Evolutionary conservation across 495 filamentous ascomycete genomes (phyloP), one percentile per base, ranked within the genome.

Genomic region (Penicillium lagena): DNA sequence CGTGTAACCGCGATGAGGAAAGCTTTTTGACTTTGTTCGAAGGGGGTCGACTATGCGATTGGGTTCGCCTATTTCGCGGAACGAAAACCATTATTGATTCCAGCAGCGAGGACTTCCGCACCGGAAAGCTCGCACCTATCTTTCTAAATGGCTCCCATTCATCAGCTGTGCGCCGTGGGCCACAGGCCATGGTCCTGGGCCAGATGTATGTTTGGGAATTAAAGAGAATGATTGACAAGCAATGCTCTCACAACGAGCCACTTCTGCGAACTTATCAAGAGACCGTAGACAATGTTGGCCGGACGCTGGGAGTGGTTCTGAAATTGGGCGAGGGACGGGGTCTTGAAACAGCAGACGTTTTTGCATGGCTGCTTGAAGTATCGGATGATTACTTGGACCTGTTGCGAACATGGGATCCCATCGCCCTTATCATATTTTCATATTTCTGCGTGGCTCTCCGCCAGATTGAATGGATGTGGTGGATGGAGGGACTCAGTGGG

Each of bases 51-150:
- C 55, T 70, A 17, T 56, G 68, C 0, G 61, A 70, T n/a, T 75
- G 49, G 71, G 70, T 49, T 65, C 10, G 46, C 53, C 35, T 50
- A 60, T 60, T 68, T 39, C 59, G 65, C 12, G 68, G 70, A 5
- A 63, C 60, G n/a, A 51, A 50, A 11, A 61, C 56, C 10, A 59
- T 73, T 36, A 57, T 71, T 14, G 43, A 62, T 10, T 49, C 28
- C 4, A 40, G 49, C 8, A 36, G 44, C 5, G 39, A 51, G 27
- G 40, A 40, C 37, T 40, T 51, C 10, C 28, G 27, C 17, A 43
- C 12, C 1, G 49, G 49, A 9, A 39, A 27, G 7, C n/a, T 51
- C 12, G 49, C 43, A 2, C 49, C 49, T 1, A 51, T 51, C 5
- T 51, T 51, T 39, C 30, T 17, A 10, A 51, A 43, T 37, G 39